Conservation (phyloP, 1,284 basidiomycete genomes). For the Exobasidium cylindrosporum region DNA sequence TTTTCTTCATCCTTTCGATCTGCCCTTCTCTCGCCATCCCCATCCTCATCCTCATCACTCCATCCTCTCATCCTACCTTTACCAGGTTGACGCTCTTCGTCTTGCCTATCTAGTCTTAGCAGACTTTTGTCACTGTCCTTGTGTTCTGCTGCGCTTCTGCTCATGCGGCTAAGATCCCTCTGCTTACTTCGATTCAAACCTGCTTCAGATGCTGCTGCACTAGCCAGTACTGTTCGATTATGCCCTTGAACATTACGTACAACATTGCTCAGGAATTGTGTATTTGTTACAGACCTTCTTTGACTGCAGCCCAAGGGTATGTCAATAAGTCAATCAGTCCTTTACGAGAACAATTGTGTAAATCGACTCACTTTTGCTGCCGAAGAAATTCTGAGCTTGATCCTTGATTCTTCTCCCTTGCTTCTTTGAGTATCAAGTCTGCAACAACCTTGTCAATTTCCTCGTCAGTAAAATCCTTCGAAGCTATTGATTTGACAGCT, state of each 20-base stretch:
- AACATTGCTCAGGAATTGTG: conserved; percentile 33
- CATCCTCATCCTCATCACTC: conserved; percentile 16
- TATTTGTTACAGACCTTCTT: conserved; percentile 26
- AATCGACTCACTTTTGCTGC: no score
- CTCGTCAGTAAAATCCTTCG: background rate
- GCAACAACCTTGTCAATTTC: conserved; percentile 1
- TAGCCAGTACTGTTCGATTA: conserved; percentile 19
- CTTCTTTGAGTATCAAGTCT: background rate
- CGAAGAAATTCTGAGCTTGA: no score
- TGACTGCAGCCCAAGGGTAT: no score
- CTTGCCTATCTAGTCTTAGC: background rate
- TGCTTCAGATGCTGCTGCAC: conserved; percentile 16
- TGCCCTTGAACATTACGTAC: conserved; percentile 40
- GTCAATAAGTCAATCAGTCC: no score
- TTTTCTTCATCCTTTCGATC: background rate
- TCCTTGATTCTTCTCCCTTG: background rate
- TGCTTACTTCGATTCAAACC: conserved; percentile 16
- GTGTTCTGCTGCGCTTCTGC: conserved; percentile 1
- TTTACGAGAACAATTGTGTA: no score
- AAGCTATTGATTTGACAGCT: background rate
- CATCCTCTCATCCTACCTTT: conserved; percentile 15
- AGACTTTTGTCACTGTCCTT: no score
- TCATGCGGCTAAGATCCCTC: background rate
- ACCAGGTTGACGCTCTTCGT: conserved; percentile 1
- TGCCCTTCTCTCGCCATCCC: background rate